A percentile compares a stretch with the other conserved stretches of the same genome.
phyloP scores from a whole-genome alignment of 768 basidiomycete genomes.

The Mycena galericulata region DNA sequence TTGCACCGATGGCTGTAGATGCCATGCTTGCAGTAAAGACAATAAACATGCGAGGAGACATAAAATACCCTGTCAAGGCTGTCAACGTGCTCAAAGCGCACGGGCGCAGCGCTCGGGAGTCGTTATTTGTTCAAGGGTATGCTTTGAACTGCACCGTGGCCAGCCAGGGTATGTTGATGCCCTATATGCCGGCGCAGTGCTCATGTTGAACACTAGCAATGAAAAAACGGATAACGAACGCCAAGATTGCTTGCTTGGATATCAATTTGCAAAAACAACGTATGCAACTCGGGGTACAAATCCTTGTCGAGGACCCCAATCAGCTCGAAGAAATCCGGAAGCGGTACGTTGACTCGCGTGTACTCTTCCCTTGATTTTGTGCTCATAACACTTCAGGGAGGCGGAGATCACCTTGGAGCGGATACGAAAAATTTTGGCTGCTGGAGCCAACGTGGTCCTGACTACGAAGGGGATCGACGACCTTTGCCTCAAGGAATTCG shows the following conservation, averaged over 20 bases:
- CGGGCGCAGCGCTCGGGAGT: constrained; percentile 95
- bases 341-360: constrained; percentile 63
- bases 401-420: constrained; percentile 96
- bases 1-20: constrained; percentile 98
- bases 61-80: constrained; percentile 99
- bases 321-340: constrained; percentile 97
- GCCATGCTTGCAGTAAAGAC: constrained; percentile 98
- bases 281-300: constrained; percentile 98
- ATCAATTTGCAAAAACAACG: constrained; percentile 97
- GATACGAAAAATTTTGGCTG: constrained; percentile 93
- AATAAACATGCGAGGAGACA: constrained; percentile 92
- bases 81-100: constrained; percentile 99
- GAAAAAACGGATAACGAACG: constrained; percentile 93
- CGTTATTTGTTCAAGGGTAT: constrained; percentile 94
- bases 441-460: constrained; percentile 96
- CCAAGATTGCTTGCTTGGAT: constrained; percentile 98
- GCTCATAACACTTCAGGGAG: constrained; percentile 68
- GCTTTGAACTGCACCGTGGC: constrained; percentile 99
- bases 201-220: constrained; percentile 71
- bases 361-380: constrained; percentile 15
- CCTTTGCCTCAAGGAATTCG: constrained; percentile 97
- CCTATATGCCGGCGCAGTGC: neutral
- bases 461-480: constrained; percentile 99
- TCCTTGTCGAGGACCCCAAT: constrained; percentile 95
- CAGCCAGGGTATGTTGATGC: constrained; percentile 82